Evolutionary conservation across 2,329 filamentous ascomycete genomes (phyloP), one percentile per base, ranked within the genome.

Genomic region (Diaporthe australafricana): DNA sequence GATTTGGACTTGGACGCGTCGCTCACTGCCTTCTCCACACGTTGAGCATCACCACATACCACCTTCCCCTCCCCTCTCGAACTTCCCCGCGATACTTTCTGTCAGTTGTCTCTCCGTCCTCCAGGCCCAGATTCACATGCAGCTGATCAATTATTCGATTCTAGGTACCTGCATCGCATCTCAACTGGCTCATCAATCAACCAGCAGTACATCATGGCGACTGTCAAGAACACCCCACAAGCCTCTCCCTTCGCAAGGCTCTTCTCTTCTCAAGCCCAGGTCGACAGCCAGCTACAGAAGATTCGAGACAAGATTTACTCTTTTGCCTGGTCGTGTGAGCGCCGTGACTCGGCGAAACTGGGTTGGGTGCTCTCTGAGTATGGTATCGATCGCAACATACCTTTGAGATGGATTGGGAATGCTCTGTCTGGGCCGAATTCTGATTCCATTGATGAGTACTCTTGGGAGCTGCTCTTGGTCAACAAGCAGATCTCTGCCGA

Each of bases 301-400:
- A 45, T 71, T 50, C 56, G 71, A 48, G 57, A 67, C 35, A 68
- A 42, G 35, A 74, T 74, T 35, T 74, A 74, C 56, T 55, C 48
- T 9, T 45, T 66, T 8, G 52, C 57, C 17, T 74, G 71, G 71
- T 68, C 67, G 16, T 68, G 63, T 5, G 38, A 67, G 5, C 71
- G 70, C n/a, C 71, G 71, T 9, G 73, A 74, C 25, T 22, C 57
- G 12, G 32, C 12, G 35, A 74, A 73, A 22, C 35, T 67, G 20
- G 71, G 73, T n/a, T 71, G 56, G 45, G 68, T 71, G 25, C 14
- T 74, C 7, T 74, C 73, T 48, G 60, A 74, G 56, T 30, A 35
- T 6, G 73, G 73, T n/a, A 5, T 74, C 62, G 50, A 74, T 27
- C 73, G 73, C 52, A 74, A 74, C 38, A 68, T 73, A 22, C 53